Base-by-base conservation (phyloP, 805 yeast species). In the Cyberlindnera lachancei region DNA sequence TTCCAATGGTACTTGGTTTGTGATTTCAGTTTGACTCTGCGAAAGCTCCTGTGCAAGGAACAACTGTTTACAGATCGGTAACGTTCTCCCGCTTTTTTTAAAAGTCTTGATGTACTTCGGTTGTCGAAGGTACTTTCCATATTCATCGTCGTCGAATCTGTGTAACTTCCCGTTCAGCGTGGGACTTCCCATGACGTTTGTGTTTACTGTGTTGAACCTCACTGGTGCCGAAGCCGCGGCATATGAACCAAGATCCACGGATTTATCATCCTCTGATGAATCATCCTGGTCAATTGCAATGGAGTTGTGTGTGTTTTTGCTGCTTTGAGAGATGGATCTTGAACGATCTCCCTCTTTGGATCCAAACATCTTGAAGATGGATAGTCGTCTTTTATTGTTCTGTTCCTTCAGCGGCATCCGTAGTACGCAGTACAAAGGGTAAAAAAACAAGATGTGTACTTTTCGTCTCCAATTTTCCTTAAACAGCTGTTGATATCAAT, bases 31-130 rank as follows among this genome's bases (percentile, higher is more conserved):
- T 5, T n/a, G 13, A 14, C 34, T 36, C 19, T 43, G 48, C 31
- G 59, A 59, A 35, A 78, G 53, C 48, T 79, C 86, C 48, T 80
- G 90, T 1, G 85, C 82, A 24, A 79, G 50, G 34, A 79, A 77
- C 35, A 79, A 50, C 40, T 76, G 63, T 35, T 67, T 62, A 35
- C 73, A 60, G 6, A 66, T 60, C 24, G 59, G 58, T 4, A 70
- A 70, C 17, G 75, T 56, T 22, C 61, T 58, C 33, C 62, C 64
- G 31, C 70, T 64, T 37, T 63, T 68, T 36, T 66, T 66, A 40
- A 63, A 63, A 7, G 68, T 56, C 45, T 67, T 71, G 26, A 75
- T 60, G 50, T 77, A 71, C 35, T 66, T 70, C n/a, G 85, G 81
- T 22, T 68, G 58, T 20, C 59, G 55, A 18, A 74, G 51, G 20